Evolutionary conservation across 2,329 filamentous ascomycete genomes (phyloP).

Genomic region (Pseudocercospora vitis): DNA sequence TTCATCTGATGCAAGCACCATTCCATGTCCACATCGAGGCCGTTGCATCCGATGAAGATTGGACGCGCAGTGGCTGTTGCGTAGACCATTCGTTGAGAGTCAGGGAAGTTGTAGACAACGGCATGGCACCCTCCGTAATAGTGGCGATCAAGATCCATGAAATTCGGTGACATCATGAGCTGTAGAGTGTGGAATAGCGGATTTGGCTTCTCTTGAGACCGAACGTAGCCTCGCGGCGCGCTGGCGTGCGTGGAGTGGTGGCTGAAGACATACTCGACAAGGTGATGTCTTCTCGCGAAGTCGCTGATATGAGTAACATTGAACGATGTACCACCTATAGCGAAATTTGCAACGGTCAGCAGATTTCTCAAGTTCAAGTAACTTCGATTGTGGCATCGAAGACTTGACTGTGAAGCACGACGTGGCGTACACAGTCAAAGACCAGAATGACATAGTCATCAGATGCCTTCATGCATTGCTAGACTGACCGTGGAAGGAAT

Average conservation of each 20-base stretch:
- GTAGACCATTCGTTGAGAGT: conserved; percentile 51
- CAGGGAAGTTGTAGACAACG: conserved; percentile 39
- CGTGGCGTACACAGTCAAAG: too few relatives aligned
- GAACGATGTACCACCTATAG: not conserved
- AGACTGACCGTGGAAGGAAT: conserved; percentile 14
- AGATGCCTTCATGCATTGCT: too few relatives aligned
- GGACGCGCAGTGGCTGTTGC: conserved; percentile 35
- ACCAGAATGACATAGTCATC: too few relatives aligned
- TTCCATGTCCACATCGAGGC: conserved; percentile 45
- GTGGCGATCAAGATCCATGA: conserved; percentile 25
- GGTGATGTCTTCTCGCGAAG: conserved; percentile 9
- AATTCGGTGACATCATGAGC: conserved; percentile 34
- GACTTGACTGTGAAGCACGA: too few relatives aligned
- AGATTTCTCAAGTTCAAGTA: too few relatives aligned
- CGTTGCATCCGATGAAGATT: conserved; percentile 44
- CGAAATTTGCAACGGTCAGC: too few relatives aligned
- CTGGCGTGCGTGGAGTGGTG: not conserved
- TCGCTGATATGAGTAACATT: not conserved
- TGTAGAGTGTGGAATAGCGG: conserved; percentile 32
- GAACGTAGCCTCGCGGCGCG: not conserved
- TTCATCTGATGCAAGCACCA: conserved; percentile 52
- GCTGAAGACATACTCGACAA: conserved; percentile 12
- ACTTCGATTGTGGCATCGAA: too few relatives aligned
- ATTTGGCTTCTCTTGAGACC: conserved; percentile 1
- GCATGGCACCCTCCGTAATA: conserved; percentile 4